Base-by-base conservation (phyloP, 352 stramenopile species). In the Pythium biforme region DNA sequence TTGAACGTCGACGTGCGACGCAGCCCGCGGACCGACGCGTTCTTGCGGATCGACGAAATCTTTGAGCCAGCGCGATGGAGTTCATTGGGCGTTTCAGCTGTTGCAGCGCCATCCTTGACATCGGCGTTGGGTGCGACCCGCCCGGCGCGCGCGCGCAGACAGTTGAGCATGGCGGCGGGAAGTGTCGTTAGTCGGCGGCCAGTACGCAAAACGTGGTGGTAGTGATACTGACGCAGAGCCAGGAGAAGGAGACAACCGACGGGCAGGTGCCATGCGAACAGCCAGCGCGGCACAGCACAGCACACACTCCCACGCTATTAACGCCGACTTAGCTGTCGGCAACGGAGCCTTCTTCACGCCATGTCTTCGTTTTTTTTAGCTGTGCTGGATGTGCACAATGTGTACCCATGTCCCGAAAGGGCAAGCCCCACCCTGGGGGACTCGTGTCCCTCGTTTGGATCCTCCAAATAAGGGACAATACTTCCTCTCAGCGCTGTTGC, bases 1-100 rank as follows among this genome's bases (percentile, higher is more conserved):
- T 62, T 62, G 27, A 77, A 72, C 1, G 64, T 55, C 8, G 67
- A 66, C 6, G 58, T 51, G 22, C 63, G 67, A 1, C 56, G 71
- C 19, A 75, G 23, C 4, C 57, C 60, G 11, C 51, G 50, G 15
- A 59, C 49, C 10, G 61, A 66, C 27, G 60, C 60, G 41, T 73
- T 66, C 52, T 69, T 73, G 3, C 55, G 49, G 7, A 5, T 43
- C 47, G 58, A 29, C 26, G 40, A 2, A 0, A 12, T 26, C 40
- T 6, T 27, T 6, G 37, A 43, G 37, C 14, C 14, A n/a, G 11
- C 31, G n/a, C n/a, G n/a, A n/a, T 34, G 5, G 31, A 34, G 10
- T 34, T 34, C 31, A 5, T n/a, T n/a, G 40, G 19, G 40, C 20
- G n/a, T 17, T 19, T n/a, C 40, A 2, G 19, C 19, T 47, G 40